Evolutionary conservation across 805 yeast species (phyloP), one percentile per base, ranked within the genome.

Genomic region (Wickerhamomyces bovis): DNA sequence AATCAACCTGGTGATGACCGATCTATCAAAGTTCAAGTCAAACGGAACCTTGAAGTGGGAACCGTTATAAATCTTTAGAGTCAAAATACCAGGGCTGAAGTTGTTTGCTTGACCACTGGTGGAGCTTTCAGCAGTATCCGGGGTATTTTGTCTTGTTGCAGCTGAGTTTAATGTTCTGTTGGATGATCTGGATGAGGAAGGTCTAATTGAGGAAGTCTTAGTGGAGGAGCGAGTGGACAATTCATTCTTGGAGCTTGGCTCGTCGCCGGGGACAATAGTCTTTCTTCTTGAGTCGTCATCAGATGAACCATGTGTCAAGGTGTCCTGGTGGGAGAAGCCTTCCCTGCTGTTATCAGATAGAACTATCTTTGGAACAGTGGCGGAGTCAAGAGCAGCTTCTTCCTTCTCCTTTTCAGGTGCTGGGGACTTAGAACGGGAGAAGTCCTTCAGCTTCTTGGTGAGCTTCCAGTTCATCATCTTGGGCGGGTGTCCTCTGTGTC

Each of bases 61-160:
- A 33, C 90, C 86, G 36, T 79, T 77, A 60, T 86, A 86, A 11
- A 89, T 76, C 60, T 86, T 85, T 23, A 89, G 83, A 0, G 90
- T 85, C 54, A 89, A 72, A 25, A 86, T 70, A 2, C 96, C 96
- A 0, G 92, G 89, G 28, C 67, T 69, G 43, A 69, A 63, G 1
- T 59, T 54, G 12, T 45, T 53, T 28, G 48, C 16, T 42, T 49
- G 52, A 19, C 50, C 52, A 6, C 45, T 26, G 16, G 42, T 35
- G 12, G 47, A 23, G 2, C 41, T 25, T 3, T 30, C 22, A 8
- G 35, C 31, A 6, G 39, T 42, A 10, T 35, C 38, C 15, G 23
- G 25, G 12, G 38, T 46, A 16, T 11, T 28, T 26, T 39, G 44
- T 18, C 44, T n/a, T 13, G 23, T 8, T 33, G n/a, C 38, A 13